Base-by-base conservation (phyloP, 257 asterid genomes). In the Solanum paucissectum region DNA sequence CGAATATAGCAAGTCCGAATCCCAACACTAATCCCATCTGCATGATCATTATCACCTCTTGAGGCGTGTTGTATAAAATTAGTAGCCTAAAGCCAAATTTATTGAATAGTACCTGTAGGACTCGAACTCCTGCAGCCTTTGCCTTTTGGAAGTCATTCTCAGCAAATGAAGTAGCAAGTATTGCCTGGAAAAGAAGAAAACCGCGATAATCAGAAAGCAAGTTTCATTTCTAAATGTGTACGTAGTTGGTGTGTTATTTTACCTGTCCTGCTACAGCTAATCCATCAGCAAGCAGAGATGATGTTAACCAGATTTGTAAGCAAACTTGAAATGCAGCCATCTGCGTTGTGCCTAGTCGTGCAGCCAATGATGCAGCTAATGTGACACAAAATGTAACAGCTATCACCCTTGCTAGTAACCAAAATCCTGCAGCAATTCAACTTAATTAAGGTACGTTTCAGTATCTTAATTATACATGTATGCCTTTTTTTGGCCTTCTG, bases 251-350 rank as follows among this genome's bases (percentile, higher is more conserved):
- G 46, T 21, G 49, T 16, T 37, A 0, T 40, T 52, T 74, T 88
- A 95, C 99, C 99, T 97, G 99, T 88, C 98, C 99, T 34, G 99
- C 99, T 89, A 97, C 99, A 60, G 99, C 99, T 62, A 97, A 90
- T 14, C 99, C 99, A 93, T 97, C 99, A 11, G 99, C 98, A 52
- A 97, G 96, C 71, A 97, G 96, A 2, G 99, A 97, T 20, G 99
- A 95, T 23, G 98, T 93, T 91, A 97, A 74, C 99, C 99, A 97
- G 38, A 97, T 95, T 74, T 97, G 99, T 55, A 97, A 91, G 93
- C 99, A 95, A 74, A 97, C 87, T 83, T 97, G 99, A 84, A 97
- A 97, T 6, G 99, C 98, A 89, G 99, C 99, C 46, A 40, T 40
- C 46, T 40, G 46, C 12, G 46, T 40, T 40, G 46, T 40, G 46